Percentiles rank a stretch among this genome's conserved stretches.
These are phyloP conservation scores for Solanum lycopersicoides DNA, from an alignment of 257 asterid species.

Conservation along the genomic window DNA sequence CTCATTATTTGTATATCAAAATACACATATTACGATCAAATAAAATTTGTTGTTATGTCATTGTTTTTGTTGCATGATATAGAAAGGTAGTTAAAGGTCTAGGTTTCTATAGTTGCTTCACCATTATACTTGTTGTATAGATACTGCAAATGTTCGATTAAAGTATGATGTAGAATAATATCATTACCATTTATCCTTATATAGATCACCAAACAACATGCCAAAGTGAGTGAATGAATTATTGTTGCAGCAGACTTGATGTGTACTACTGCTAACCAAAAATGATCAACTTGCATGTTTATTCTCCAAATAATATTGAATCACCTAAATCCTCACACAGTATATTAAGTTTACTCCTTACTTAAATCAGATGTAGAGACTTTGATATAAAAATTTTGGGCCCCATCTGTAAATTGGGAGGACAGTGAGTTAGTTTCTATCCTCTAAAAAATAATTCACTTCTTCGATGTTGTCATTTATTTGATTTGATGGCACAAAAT, in stretches of 20 bases:
- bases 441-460: no score
- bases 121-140: not conserved
- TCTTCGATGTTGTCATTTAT: no score
- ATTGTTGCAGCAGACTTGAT: conserved; percentile 2
- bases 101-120: not conserved
- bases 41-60: not conserved
- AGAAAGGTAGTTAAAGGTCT: not conserved
- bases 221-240: not conserved
- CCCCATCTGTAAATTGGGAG: conserved; percentile 8
- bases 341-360: not conserved
- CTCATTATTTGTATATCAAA: not conserved
- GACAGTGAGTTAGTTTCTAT: no score
- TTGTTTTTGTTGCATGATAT: not conserved
- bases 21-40: not conserved
- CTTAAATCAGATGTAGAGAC: conserved; percentile 10
- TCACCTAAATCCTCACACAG: not conserved
- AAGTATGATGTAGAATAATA: not conserved
- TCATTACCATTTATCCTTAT: conserved; percentile 5
- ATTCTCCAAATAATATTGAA: not conserved
- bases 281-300: not conserved
- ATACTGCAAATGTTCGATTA: not conserved
- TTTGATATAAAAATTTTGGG: conserved; percentile 18
- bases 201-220: conserved; percentile 1
- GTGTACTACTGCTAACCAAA: not conserved
- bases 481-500: no score